These are phyloP conservation scores for Aspergillus steynii DNA, from an alignment of 495 filamentous ascomycete genomes.

Conservation along the genomic window DNA sequence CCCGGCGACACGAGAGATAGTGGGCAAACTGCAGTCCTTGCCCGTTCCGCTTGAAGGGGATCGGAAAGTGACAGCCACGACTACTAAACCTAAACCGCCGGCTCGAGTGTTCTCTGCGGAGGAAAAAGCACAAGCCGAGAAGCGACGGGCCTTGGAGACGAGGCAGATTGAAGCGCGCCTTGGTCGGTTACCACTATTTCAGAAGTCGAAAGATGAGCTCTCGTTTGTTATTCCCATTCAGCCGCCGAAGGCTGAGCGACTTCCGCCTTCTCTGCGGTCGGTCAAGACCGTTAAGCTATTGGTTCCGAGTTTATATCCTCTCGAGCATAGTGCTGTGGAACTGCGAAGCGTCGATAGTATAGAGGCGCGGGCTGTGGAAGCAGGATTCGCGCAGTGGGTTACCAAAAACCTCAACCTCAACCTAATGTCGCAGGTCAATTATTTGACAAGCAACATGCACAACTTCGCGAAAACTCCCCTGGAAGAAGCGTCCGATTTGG, in stretches of 20 bases:
- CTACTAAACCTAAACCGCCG: slow-evolving; percentile 12
- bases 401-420: slow-evolving; percentile 57
- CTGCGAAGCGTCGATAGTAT: slow-evolving; percentile 62
- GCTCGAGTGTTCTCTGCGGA: slow-evolving; percentile 49
- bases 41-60: slow-evolving; percentile 3
- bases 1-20: slow-evolving; percentile 48
- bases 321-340: slow-evolving; percentile 66
- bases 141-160: slow-evolving; percentile 62
- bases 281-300: slow-evolving; percentile 67
- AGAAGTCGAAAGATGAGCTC: slow-evolving; percentile 68
- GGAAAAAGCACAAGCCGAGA: slow-evolving; percentile 62
- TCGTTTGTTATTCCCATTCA: slow-evolving; percentile 74
- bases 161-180: slow-evolving; percentile 81
- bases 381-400: slow-evolving; percentile 62
- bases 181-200: slow-evolving; percentile 64
- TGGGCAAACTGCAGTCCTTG: slow-evolving; percentile 29
- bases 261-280: slow-evolving; percentile 62
- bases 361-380: slow-evolving; percentile 62
- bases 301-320: slow-evolving; percentile 71
- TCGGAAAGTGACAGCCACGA: background rate
- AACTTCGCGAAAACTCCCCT: slow-evolving; percentile 57
- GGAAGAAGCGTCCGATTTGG: slow-evolving; percentile 23
- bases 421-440: slow-evolving; percentile 76
- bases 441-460: slow-evolving; percentile 72
- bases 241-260: slow-evolving; percentile 57